phyloP scores from a whole-genome alignment of 148 eudicot species.

The Persicaria tinctoria region DNA sequence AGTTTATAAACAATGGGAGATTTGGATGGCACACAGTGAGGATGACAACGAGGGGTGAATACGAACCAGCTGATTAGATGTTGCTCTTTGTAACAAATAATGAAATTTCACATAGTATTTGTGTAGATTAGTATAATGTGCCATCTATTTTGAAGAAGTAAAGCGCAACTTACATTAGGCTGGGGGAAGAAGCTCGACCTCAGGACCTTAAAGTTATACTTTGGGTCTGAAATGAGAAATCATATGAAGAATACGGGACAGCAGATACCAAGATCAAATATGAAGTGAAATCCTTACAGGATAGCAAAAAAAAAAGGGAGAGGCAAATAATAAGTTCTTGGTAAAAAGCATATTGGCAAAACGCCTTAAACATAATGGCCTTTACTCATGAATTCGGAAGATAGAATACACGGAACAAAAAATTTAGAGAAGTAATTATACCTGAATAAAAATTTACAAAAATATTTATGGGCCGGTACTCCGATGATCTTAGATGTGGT shows the following conservation, averaged over 20 bases:
- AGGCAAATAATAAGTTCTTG: not conserved
- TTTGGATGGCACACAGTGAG: not conserved
- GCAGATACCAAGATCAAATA: not conserved
- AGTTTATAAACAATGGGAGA: not conserved
- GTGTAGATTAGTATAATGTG: not conserved
- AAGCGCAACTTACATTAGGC: conserved; percentile 65
- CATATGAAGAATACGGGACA: not conserved
- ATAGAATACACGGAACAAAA: not conserved
- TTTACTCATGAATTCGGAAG: not conserved
- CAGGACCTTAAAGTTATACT: conserved; percentile 76
- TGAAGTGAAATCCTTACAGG: not conserved
- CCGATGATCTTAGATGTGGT: conserved; percentile 59
- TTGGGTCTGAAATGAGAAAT: conserved; percentile 51
- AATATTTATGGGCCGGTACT: conserved; percentile 76
- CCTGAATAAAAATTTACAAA: conserved; percentile 93
- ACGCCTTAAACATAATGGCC: not conserved
- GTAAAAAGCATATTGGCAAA: not conserved
- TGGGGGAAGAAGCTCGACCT: conserved; percentile 81
- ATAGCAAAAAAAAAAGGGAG: not conserved
- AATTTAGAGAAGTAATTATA: conserved; percentile 7
- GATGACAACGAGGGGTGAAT: not conserved
- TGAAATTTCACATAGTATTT: not conserved
- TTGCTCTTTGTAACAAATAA: not conserved
- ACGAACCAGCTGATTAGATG: not conserved
- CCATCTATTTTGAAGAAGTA: not conserved